A percentile compares a stretch with the other conserved stretches of the same genome.
Conservation (phyloP, 768 basidiomycete species). For the Dacryopinax spathularia region DNA sequence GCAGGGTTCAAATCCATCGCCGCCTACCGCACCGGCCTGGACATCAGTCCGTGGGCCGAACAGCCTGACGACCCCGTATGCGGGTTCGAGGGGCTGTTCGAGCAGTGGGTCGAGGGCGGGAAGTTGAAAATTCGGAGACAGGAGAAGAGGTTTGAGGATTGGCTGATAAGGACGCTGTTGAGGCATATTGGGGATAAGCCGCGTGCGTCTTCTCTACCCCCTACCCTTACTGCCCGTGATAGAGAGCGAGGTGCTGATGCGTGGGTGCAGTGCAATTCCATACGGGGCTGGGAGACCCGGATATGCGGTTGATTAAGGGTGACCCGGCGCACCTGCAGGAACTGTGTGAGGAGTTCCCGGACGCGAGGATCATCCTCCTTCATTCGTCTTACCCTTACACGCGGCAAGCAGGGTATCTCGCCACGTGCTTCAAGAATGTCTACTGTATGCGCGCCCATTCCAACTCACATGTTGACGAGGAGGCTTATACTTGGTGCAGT, state of each 20-base stretch:
- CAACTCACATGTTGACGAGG: neutral
- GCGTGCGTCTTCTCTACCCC: conserved; percentile 29
- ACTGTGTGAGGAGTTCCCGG: conserved; percentile 47
- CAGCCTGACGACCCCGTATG: conserved; percentile 15
- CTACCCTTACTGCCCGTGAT: neutral
- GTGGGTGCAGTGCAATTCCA: conserved; percentile 58
- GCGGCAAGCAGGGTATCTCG: conserved; percentile 62
- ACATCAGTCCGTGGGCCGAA: conserved; percentile 27
- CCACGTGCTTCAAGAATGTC: conserved; percentile 57
- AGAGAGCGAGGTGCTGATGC: neutral
- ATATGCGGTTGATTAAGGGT: conserved; percentile 42
- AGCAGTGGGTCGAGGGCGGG: conserved; percentile 24
- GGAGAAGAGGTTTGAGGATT: conserved; percentile 52
- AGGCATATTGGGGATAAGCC: conserved; percentile 47
- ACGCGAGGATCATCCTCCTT: conserved; percentile 49
- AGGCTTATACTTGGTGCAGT: conserved; percentile 19
- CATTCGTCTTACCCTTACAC: conserved; percentile 70
- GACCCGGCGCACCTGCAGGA: conserved; percentile 57
- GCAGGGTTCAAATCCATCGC: conserved; percentile 62
- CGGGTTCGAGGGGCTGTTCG: conserved; percentile 22
- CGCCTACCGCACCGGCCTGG: conserved; percentile 64
- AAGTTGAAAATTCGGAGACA: conserved; percentile 36
- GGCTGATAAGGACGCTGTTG: conserved; percentile 43
- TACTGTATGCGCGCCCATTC: conserved; percentile 25
- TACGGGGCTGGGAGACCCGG: conserved; percentile 65